Evolutionary conservation across 148 eudicot species (phyloP).

Genomic region (Silene uniflora): DNA sequence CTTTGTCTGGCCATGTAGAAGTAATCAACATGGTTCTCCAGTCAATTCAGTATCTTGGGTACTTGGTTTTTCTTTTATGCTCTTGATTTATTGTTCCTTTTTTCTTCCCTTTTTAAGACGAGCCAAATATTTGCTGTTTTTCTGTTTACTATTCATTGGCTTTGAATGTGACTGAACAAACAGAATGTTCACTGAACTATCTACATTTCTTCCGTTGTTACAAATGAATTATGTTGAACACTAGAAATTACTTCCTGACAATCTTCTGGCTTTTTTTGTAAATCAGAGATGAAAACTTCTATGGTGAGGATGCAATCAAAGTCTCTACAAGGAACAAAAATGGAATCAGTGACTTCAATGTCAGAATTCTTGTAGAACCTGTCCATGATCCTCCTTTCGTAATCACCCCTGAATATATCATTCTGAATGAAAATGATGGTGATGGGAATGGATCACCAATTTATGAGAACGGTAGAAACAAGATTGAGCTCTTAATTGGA

Average conservation of each 20-base stretch:
- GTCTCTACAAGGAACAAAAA: slow-evolving; percentile 56
- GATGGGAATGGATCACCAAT: slow-evolving; percentile 42
- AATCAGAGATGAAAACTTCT: slow-evolving; percentile 69
- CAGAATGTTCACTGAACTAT: too few relatives aligned
- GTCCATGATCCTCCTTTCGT: slow-evolving; percentile 84
- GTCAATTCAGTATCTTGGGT: slow-evolving; percentile 88
- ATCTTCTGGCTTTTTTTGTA: slow-evolving; percentile 4
- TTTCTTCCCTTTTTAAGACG: neutral
- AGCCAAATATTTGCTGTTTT: too few relatives aligned
- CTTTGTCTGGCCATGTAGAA: slow-evolving; percentile 59
- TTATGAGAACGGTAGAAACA: slow-evolving; percentile 41
- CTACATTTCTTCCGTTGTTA: too few relatives aligned
- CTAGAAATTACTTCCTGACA: neutral
- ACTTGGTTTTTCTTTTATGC: neutral
- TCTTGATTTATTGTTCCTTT: neutral
- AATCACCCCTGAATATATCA: slow-evolving; percentile 49
- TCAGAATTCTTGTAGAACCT: slow-evolving; percentile 69
- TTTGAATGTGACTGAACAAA: too few relatives aligned
- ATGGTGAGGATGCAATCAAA: slow-evolving; percentile 58
- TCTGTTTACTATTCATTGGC: neutral
- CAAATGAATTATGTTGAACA: too few relatives aligned
- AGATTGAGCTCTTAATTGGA: slow-evolving; percentile 49
- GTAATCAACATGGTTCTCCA: slow-evolving; percentile 73
- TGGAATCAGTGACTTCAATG: slow-evolving; percentile 51
- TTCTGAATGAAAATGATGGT: slow-evolving; percentile 41